Conservation (phyloP, 108 stramenopile genomes). For the Fragilaria crotonensis region DNA sequence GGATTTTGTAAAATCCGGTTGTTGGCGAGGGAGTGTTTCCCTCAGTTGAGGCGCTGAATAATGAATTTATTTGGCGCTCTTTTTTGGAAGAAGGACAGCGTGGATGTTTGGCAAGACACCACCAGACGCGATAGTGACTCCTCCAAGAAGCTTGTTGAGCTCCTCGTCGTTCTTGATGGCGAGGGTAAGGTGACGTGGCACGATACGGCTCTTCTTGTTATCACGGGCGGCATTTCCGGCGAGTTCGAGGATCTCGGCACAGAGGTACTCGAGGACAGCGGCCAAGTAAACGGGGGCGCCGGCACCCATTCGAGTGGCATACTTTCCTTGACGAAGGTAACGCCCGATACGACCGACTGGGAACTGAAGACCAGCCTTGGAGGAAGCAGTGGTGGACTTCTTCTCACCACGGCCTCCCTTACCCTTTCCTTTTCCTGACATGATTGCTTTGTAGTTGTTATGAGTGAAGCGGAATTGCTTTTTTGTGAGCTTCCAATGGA, state of each 20-base stretch:
- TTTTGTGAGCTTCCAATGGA: background rate
- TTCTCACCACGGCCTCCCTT: slow-evolving; percentile 80
- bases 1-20: too few species aligned
- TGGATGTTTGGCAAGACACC: slow-evolving; percentile 98
- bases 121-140: slow-evolving; percentile 92
- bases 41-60: too few species aligned
- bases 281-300: slow-evolving; percentile 95
- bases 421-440: slow-evolving; percentile 43
- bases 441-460: slow-evolving; percentile 6
- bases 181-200: too few species aligned
- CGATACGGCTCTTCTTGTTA: too few species aligned
- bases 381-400: slow-evolving; percentile 74
- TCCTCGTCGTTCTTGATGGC: slow-evolving; percentile 96
- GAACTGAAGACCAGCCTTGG: slow-evolving; percentile 96
- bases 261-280: slow-evolving; percentile 86
- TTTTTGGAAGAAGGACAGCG: slow-evolving; percentile 87
- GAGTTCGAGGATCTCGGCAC: slow-evolving; percentile 91
- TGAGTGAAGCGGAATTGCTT: too few species aligned
- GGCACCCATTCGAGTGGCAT: slow-evolving; percentile 89
- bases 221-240: too few species aligned
- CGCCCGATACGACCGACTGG: too few species aligned
- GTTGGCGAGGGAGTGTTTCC: too few species aligned
- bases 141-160: slow-evolving; percentile 89
- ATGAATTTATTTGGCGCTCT: too few species aligned
- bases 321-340: slow-evolving; percentile 92